A percentile compares a stretch with the other conserved stretches of the same genome.
Conservation (phyloP, 140 eudicot species). For the Oenanthe javanica region DNA sequence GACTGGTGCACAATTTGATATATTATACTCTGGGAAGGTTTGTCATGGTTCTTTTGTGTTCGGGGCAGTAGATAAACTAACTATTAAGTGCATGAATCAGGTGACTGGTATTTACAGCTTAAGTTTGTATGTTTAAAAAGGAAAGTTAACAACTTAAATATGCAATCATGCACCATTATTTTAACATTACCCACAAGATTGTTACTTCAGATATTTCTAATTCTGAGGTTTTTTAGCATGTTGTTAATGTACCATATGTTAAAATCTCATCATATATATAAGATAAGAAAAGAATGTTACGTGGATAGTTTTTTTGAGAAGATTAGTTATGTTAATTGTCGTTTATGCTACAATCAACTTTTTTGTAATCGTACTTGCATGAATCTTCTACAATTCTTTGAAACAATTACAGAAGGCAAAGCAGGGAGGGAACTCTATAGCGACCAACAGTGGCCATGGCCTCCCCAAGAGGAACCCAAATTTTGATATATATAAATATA, state of each 20-base stretch:
- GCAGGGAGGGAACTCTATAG: too few species aligned
- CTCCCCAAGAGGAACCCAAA: too few species aligned
- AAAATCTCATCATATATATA: neutral
- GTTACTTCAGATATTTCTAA: neutral
- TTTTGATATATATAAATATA: too few species aligned
- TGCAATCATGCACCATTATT: neutral
- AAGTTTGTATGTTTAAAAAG: neutral
- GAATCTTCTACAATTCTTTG: neutral
- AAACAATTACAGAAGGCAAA: neutral
- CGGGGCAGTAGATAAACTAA: neutral
- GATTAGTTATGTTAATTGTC: neutral
- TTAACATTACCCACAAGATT: neutral
- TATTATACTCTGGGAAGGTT: constrained; percentile 71
- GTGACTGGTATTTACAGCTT: neutral
- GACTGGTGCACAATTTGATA: constrained; percentile 71
- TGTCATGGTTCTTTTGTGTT: neutral
- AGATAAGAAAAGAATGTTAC: neutral
- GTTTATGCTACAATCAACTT: neutral
- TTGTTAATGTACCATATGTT: neutral
- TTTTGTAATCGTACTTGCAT: neutral
- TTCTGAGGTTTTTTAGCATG: neutral
- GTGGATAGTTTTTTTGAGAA: neutral
- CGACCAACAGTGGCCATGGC: too few species aligned
- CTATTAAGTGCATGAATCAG: neutral
- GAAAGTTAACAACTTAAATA: neutral